Conservation (phyloP, 495 filamentous ascomycete species). For the Staphylotrichum longicolle region DNA sequence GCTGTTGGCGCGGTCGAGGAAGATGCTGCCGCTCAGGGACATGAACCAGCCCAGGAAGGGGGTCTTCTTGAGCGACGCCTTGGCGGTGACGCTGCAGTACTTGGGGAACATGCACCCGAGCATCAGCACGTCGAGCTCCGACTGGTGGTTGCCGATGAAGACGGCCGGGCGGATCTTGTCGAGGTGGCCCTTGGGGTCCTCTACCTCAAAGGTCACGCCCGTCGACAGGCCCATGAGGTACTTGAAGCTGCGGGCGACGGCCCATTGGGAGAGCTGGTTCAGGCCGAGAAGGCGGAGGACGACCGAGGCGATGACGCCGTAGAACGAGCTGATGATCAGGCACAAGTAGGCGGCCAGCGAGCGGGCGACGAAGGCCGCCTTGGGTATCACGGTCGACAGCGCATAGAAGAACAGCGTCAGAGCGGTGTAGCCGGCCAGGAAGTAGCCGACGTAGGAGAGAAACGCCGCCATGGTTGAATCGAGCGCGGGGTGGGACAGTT, state of each 20-base stretch:
- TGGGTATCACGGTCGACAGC: conserved; percentile 53
- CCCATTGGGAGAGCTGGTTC: conserved; percentile 79
- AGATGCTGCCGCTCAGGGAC: conserved; percentile 82
- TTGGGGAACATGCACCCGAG: conserved; percentile 82
- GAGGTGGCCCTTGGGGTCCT: conserved; percentile 64
- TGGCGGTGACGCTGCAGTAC: conserved; percentile 91
- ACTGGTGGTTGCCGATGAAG: conserved; percentile 92
- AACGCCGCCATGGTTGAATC: conserved; percentile 32
- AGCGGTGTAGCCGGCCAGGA: conserved; percentile 57
- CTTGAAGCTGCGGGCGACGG: conserved; percentile 76
- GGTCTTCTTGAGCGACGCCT: conserved; percentile 73
- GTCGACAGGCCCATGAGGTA: conserved; percentile 71
- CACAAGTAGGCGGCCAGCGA: conserved; percentile 67
- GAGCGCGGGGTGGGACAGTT: neutral
- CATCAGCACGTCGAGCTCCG: conserved; percentile 90
- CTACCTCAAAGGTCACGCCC: conserved; percentile 74
- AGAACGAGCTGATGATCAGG: conserved; percentile 63
- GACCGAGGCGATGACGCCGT: conserved; percentile 75
- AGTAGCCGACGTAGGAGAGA: conserved; percentile 47
- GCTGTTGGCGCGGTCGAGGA: conserved; percentile 86
- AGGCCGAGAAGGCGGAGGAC: conserved; percentile 67
- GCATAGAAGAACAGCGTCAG: conserved; percentile 58
- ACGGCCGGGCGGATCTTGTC: conserved; percentile 72
- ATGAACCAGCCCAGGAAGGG: conserved; percentile 98
- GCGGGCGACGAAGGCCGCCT: conserved; percentile 68